Base-by-base conservation (phyloP, 2,329 filamentous ascomycete species). In the Plectosphaerella sp. region DNA sequence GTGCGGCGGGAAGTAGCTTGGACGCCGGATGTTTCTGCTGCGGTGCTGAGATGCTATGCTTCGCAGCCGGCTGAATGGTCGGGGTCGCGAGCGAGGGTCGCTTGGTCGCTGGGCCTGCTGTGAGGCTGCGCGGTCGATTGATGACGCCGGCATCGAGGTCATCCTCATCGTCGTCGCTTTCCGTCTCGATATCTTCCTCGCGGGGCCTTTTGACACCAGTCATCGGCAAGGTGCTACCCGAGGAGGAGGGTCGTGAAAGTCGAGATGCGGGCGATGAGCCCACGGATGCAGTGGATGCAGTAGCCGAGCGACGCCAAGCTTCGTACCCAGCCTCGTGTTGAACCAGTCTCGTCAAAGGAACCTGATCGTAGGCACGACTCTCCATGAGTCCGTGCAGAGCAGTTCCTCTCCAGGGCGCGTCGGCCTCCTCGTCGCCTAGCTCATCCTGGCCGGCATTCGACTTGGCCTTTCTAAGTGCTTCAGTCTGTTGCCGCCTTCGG, bases 301-400 rank as follows among this genome's bases (percentile, higher is more conserved):
- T 33, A 12, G 28, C 28, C 11, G 28, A 33, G 3, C 28, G 28
- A 10, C 28, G 28, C 11, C 8, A 33, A 10, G 8, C 28, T 12
- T 9, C 28, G 8, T 9, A 12, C 3, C 28, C 28, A 33, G 28
- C 28, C 8, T 33, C 28, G 8, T 2, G 28, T 41, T 54, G 60
- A 5, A 61, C 58, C 46, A 68, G 62, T 48, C 59, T 57, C 51
- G 59, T 62, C 24, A 58, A 22, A 10, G 56, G 54, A 47, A 57
- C 54, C 41, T 53, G 55, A 33, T 67, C 61, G 54, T 66, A 67
- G 48, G 63, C 62, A 22, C 69, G 72, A 14, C 66, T 72, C 50
- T 76, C 69, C 68, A 78, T 72, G 42, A 78, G 61, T 2, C 73
- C 72, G 50, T 68, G 61, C 25, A 78, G 57, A 5, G 69, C 68